These are phyloP conservation scores for Seiridium cupressi DNA, from an alignment of 2,329 filamentous ascomycete species.

Conservation along the genomic window DNA sequence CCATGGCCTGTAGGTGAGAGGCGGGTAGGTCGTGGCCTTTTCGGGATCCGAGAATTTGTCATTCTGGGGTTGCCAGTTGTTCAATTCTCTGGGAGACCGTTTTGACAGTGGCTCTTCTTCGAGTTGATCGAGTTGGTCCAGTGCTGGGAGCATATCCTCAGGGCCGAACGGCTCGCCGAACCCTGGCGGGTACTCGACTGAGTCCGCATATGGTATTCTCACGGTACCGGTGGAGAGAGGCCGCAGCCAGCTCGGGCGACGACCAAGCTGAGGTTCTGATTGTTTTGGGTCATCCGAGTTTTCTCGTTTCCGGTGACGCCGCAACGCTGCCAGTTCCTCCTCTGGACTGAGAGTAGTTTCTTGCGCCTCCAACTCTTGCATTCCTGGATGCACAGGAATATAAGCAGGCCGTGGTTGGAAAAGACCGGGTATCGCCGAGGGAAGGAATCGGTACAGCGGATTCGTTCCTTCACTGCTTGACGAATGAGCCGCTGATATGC, in stretches of 20 bases:
- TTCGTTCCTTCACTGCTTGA: constrained; percentile 19
- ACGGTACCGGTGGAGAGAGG: constrained; percentile 1
- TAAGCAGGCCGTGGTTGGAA: constrained; percentile 11
- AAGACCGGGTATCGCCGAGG: constrained; percentile 15
- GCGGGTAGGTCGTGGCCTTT: constrained; percentile 36
- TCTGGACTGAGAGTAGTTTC: background rate
- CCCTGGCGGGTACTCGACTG: background rate
- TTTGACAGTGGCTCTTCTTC: background rate
- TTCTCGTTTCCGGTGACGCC: constrained; percentile 3
- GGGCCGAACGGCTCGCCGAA: background rate
- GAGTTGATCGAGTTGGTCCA: background rate
- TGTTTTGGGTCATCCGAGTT: background rate
- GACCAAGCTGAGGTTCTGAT: background rate
- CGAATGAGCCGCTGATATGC: constrained; percentile 12
- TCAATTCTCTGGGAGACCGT: constrained; percentile 23
- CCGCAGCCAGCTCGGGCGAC: background rate
- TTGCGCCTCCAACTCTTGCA: background rate
- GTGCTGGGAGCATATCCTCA: constrained; percentile 1
- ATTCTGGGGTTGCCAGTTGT: constrained; percentile 25
- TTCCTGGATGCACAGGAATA: background rate
- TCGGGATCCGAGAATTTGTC: constrained; percentile 29
- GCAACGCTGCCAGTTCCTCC: constrained; percentile 6
- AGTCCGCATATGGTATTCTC: background rate
- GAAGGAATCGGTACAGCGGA: constrained; percentile 15
- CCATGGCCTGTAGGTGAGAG: constrained; percentile 68